A percentile compares a stretch with the other conserved stretches of the same genome.
These are phyloP conservation scores for Cunninghamia lanceolata DNA, from an alignment of 75 land plant species.

Conservation along the genomic window DNA sequence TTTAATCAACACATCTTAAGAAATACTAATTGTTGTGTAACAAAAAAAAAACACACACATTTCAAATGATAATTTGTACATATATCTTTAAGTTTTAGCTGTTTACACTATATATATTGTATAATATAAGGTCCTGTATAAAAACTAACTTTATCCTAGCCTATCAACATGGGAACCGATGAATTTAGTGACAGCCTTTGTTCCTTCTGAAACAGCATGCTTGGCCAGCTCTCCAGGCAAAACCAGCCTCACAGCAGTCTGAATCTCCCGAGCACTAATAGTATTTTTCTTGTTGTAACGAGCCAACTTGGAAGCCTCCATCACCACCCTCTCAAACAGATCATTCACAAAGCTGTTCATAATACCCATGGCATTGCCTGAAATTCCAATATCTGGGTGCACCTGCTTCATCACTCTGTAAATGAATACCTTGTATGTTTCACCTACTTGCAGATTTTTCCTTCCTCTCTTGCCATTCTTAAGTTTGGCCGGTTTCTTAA, in stretches of 20 bases:
- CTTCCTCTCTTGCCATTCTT: constrained; percentile 10
- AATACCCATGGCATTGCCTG: constrained; percentile 66
- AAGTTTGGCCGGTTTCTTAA: background rate
- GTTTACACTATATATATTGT: too few relatives aligned
- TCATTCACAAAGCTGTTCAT: constrained; percentile 63
- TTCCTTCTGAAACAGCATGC: constrained; percentile 70
- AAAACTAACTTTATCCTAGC: background rate
- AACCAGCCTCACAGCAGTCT: constrained; percentile 56
- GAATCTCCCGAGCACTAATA: constrained; percentile 64
- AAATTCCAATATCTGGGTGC: constrained; percentile 66
- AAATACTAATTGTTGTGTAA: background rate
- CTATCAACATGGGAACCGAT: background rate
- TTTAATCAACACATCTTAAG: background rate
- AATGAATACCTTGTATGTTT: constrained; percentile 42
- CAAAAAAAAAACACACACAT: background rate
- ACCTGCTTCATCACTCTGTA: constrained; percentile 66
- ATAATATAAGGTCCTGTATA: background rate
- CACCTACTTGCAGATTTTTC: background rate
- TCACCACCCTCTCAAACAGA: constrained; percentile 74
- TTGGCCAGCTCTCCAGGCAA: constrained; percentile 75
- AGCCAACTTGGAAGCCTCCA: constrained; percentile 54
- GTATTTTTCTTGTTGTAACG: constrained; percentile 47
- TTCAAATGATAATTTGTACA: background rate
- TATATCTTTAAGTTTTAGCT: too few relatives aligned
- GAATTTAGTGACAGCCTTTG: constrained; percentile 48